phyloP scores from a whole-genome alignment of 2,329 filamentous ascomycete species.

The Fusarium tricinctum region DNA sequence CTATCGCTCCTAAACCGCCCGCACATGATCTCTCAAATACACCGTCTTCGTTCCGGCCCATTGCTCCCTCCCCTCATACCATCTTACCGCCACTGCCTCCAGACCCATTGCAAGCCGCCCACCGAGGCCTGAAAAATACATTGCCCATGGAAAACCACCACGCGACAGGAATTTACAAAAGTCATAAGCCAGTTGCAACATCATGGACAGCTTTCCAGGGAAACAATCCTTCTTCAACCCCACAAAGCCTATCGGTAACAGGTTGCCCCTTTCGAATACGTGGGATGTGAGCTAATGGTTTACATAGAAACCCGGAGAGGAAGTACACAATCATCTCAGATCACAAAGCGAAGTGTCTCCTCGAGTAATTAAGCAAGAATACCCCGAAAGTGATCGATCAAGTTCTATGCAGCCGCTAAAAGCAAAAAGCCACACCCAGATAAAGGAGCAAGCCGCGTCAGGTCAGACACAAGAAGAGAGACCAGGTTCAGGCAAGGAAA shows the following conservation, averaged over 20 bases:
- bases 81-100: neutral
- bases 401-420: conserved; percentile 18
- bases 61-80: conserved; percentile 25
- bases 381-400: neutral
- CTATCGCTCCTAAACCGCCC: conserved; percentile 51
- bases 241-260: neutral
- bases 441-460: neutral
- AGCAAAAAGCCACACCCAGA: neutral
- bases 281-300: neutral
- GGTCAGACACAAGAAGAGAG: conserved; percentile 15
- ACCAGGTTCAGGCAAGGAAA: conserved; percentile 8
- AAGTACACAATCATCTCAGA: conserved; percentile 3
- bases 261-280: neutral
- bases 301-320: conserved; percentile 3
- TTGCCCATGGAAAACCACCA: neutral
- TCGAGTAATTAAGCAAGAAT: conserved; percentile 6
- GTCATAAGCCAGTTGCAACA: neutral
- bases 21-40: conserved; percentile 8
- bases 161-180: neutral
- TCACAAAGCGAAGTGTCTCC: conserved; percentile 13
- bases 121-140: neutral
- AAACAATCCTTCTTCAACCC: neutral
- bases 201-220: neutral
- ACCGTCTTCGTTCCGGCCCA: conserved; percentile 13
- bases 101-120: neutral